Conservation (phyloP, 2,329 filamentous ascomycete species). For the Pyricularia pennisetigena region DNA sequence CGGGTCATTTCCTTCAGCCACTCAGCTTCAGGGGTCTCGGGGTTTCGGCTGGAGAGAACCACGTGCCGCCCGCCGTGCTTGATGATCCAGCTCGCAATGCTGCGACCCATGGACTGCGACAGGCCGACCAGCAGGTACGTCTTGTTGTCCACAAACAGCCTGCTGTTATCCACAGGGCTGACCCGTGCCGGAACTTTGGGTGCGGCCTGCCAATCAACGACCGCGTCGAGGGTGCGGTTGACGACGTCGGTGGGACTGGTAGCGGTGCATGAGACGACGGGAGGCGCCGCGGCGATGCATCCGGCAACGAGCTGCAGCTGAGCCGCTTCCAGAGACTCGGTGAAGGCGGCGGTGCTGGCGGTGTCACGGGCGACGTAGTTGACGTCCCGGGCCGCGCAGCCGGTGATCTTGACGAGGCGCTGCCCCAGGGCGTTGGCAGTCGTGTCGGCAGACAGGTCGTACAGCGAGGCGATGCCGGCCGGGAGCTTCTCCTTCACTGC, state of each 20-base stretch:
- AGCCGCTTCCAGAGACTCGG: neutral
- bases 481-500: neutral
- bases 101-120: neutral
- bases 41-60: neutral
- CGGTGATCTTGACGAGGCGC: neutral
- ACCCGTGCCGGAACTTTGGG: neutral
- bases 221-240: neutral
- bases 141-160: neutral
- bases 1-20: neutral
- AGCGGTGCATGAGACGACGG: neutral
- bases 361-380: neutral
- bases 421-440: neutral
- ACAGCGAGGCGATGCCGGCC: neutral
- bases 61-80: neutral
- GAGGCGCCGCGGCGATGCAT: neutral
- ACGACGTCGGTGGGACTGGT: neutral
- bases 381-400: neutral
- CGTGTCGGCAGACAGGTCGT: neutral
- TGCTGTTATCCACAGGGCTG: neutral
- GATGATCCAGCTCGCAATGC: neutral
- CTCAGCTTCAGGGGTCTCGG: neutral
- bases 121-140: slow-evolving; percentile 1
- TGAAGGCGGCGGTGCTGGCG: neutral
- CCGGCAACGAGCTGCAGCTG: neutral
- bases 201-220: neutral